Percentiles rank a stretch among this genome's conserved stretches.
Evolutionary conservation across 2,329 filamentous ascomycete species (phyloP).

Genomic region (Ampelomyces quisqualis): DNA sequence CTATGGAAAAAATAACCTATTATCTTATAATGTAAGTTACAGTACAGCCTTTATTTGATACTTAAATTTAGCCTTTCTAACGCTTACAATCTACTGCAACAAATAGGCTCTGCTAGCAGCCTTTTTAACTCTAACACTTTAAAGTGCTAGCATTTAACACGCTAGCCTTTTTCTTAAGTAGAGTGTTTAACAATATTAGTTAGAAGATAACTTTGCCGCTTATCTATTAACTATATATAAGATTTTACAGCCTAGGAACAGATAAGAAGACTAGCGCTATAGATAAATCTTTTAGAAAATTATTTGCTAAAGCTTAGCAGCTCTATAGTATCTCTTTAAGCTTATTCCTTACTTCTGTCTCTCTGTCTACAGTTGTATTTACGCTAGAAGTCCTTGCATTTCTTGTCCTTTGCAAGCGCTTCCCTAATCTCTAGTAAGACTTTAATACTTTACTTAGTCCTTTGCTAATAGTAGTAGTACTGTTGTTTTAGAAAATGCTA

Average conservation of each 20-base stretch:
- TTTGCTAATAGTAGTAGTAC: slow-evolving; percentile 3
- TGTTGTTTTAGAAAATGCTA: neutral
- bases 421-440: slow-evolving; percentile 11
- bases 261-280: slow-evolving; percentile 4
- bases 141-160: no score
- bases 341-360: slow-evolving; percentile 9
- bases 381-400: slow-evolving; percentile 8
- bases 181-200: no score
- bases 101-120: no score
- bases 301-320: slow-evolving; percentile 10
- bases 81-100: neutral
- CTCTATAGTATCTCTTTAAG: slow-evolving; percentile 3
- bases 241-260: neutral
- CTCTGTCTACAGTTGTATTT: slow-evolving; percentile 6
- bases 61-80: neutral
- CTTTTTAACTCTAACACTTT: no score
- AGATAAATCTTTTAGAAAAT: slow-evolving; percentile 9
- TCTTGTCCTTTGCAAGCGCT: slow-evolving; percentile 5
- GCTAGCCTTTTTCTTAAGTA: no score
- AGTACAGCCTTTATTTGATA: neutral
- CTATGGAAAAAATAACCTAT: no score
- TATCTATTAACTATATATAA: no score
- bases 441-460: neutral
- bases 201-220: no score
- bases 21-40: no score